A percentile compares a stretch with the other conserved stretches of the same genome.
phyloP scores from a whole-genome alignment of 257 asterid genomes.

The Solanum peruvianum region DNA sequence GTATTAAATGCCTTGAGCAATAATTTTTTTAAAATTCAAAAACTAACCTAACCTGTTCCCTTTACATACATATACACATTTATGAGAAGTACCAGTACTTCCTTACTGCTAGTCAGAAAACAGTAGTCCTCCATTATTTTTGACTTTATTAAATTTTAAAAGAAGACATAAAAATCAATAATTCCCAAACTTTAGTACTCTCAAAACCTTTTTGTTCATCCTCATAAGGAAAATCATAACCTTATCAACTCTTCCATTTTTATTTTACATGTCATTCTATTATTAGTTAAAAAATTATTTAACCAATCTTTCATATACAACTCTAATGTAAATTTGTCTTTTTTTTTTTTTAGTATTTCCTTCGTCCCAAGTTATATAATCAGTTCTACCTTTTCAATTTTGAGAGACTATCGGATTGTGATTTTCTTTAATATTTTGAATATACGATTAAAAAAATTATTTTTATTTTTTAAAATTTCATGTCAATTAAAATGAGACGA shows the following conservation, averaged over 20 bases:
- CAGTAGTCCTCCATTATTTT: background rate
- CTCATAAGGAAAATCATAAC: background rate
- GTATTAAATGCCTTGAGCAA: background rate
- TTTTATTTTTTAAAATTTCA: no score
- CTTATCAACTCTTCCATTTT: background rate
- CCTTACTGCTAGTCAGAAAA: background rate
- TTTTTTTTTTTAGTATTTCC: accelerated
- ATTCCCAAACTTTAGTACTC: background rate
- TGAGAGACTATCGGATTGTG: background rate
- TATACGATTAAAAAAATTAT: no score
- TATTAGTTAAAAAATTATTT: background rate
- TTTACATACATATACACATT: background rate
- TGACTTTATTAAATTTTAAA: background rate
- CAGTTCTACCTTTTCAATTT: accelerated
- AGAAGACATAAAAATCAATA: background rate
- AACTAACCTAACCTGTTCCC: background rate
- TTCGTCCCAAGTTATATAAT: background rate
- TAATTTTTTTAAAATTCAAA: background rate
- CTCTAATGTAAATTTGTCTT: background rate
- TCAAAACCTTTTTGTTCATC: background rate
- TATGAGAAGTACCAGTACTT: background rate
- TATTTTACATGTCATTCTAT: background rate
- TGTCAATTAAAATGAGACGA: background rate
- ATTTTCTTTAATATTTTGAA: no score
- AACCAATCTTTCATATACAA: background rate